Evolutionary conservation across 306 rosid species (phyloP).

Genomic region (Astragalus glycyphyllos): DNA sequence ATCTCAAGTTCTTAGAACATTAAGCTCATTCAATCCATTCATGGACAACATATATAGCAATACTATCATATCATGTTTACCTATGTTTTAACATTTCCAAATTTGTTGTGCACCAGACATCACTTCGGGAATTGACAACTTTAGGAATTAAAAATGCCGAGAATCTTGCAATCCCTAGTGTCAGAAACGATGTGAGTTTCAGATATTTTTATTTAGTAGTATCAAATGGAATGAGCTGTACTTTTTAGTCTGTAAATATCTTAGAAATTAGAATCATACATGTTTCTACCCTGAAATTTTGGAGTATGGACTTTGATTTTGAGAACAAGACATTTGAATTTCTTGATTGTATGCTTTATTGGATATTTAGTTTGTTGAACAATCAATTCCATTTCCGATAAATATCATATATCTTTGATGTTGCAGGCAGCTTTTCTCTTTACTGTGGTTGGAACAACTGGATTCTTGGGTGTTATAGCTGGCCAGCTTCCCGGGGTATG

Average conservation of each 20-base stretch:
- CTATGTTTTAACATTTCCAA: slow-evolving; percentile 48
- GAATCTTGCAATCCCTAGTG: slow-evolving; percentile 94
- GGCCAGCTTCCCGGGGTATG: slow-evolving; percentile 99
- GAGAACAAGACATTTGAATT: not conserved
- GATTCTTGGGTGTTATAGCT: slow-evolving; percentile 81
- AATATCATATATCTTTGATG: slow-evolving; percentile 42
- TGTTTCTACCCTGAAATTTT: not conserved
- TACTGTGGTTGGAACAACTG: slow-evolving; percentile 94
- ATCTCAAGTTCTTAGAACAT: slow-evolving; percentile 51
- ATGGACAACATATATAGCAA: slow-evolving; percentile 9
- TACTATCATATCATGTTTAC: slow-evolving; percentile 45
- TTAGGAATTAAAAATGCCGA: slow-evolving; percentile 91
- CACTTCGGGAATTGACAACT: slow-evolving; percentile 81
- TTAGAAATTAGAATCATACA: not conserved
- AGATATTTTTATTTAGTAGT: not conserved
- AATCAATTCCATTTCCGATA: slow-evolving; percentile 1
- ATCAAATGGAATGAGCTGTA: slow-evolving; percentile 17
- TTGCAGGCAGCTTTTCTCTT: slow-evolving; percentile 94
- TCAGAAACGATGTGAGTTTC: slow-evolving; percentile 86
- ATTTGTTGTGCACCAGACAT: slow-evolving; percentile 66
- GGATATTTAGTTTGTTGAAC: slow-evolving; percentile 33
- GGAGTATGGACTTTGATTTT: not conserved
- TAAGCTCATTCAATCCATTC: slow-evolving; percentile 34
- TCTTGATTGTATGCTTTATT: not conserved
- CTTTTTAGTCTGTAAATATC: not conserved